Base-by-base conservation (phyloP, 2,329 filamentous ascomycete species). In the Phaeoacremonium minimum region DNA sequence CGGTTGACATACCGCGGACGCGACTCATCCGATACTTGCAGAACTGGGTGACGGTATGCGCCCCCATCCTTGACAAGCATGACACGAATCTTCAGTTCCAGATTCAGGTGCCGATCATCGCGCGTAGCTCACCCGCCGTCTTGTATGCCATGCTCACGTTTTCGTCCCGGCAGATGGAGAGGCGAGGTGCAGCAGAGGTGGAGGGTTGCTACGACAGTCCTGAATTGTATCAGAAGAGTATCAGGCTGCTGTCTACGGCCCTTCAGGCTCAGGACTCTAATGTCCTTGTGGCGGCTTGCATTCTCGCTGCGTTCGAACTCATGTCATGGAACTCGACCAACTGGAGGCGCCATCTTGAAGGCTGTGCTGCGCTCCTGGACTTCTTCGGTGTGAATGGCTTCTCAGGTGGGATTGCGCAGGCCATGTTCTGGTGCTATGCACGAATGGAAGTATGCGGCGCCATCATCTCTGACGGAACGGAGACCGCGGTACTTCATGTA, bases 41-140 rank as follows among this genome's bases (percentile, higher is more conserved):
- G n/a, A n/a, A n/a, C n/a, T n/a, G n/a, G n/a, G n/a, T n/a, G n/a
- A n/a, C n/a, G n/a, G n/a, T n/a, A n/a, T n/a, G n/a, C n/a, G n/a
- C n/a, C n/a, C n/a, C n/a, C n/a, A n/a, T n/a, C n/a, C 64, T 79
- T 4, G 75, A 79, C 46, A 78, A 75, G 52, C 76, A 77, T 35
- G 74, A 79, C 40, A 59, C 62, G 18, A 56, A 68, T 12, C 66
- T 68, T 11, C 66, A 68, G 30, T 78, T 79, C 46, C 67, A 69
- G 14, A 64, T 69, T 2, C 63, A 71, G 9, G 56, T 78, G 4
- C 68, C 73, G 0, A 53, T 69, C 3, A 52, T 76, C 18, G 71
- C 72, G 1, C 64, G 64, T 29, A 58, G 55, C 16, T 67, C 67
- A 16, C 56, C 63, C 0, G 56, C 67, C 16, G 44, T 76, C 4